phyloP scores from a whole-genome alignment of 768 basidiomycete species.

The Hemileccinum rubropunctum region DNA sequence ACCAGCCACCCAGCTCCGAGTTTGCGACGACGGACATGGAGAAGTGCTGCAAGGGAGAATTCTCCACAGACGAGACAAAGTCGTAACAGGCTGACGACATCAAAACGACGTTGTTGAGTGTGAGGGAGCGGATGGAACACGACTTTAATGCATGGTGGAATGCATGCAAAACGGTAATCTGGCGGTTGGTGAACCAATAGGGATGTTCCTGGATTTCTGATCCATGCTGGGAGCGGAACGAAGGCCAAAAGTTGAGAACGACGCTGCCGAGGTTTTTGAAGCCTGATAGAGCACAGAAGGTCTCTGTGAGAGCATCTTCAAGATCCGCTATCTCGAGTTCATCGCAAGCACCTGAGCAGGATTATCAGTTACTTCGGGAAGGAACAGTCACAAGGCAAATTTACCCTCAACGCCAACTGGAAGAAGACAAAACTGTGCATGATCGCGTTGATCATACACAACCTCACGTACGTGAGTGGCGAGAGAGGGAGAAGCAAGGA shows the following conservation, averaged over 20 bases:
- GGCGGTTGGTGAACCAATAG: constrained; percentile 32
- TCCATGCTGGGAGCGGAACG: constrained; percentile 24
- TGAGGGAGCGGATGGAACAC: constrained; percentile 19
- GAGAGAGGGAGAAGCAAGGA: constrained; percentile 22
- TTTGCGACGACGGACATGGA: constrained; percentile 32
- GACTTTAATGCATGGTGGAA: constrained; percentile 23
- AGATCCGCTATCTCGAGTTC: constrained; percentile 32
- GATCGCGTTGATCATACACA: constrained; percentile 29
- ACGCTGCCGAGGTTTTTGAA: constrained; percentile 22
- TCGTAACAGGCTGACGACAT: constrained; percentile 26
- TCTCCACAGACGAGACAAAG: constrained; percentile 23
- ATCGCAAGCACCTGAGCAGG: constrained; percentile 17
- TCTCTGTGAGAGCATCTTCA: constrained; percentile 28
- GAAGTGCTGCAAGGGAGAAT: constrained; percentile 29
- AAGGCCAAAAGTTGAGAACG: constrained; percentile 31
- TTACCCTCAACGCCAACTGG: constrained; percentile 14
- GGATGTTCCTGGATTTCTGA: constrained; percentile 26
- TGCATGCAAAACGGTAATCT: constrained; percentile 23
- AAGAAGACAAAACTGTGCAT: constrained; percentile 23
- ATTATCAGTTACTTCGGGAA: background rate
- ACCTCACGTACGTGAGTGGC: constrained; percentile 25
- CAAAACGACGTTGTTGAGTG: constrained; percentile 25
- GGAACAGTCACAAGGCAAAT: background rate
- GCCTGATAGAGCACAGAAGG: constrained; percentile 18
- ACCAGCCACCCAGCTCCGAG: constrained; percentile 29